A percentile compares a stretch with the other conserved stretches of the same genome.
These are phyloP conservation scores for Globisporangium echinulatum DNA, from an alignment of 352 stramenopile species.

Conservation along the genomic window DNA sequence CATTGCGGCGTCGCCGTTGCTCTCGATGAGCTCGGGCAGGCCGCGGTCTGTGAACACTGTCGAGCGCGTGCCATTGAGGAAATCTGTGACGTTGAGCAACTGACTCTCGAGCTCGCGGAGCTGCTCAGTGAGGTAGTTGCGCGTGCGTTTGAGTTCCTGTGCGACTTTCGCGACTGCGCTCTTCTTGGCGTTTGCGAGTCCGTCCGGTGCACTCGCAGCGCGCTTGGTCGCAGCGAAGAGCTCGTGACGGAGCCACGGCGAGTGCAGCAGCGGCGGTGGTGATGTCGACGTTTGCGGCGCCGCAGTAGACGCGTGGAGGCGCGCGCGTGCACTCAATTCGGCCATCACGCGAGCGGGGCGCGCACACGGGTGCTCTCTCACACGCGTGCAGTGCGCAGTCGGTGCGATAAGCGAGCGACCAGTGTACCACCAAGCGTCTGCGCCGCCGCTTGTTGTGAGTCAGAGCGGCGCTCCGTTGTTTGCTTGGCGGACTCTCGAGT, in stretches of 20 bases:
- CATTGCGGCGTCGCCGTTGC: not conserved
- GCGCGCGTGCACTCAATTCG: conserved; percentile 2
- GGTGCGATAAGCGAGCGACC: too few species aligned
- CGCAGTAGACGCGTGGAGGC: not conserved
- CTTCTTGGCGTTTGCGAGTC: conserved; percentile 44
- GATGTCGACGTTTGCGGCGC: not conserved
- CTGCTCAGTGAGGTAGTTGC: conserved; percentile 46
- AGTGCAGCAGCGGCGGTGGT: conserved; percentile 23
- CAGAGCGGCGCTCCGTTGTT: too few species aligned
- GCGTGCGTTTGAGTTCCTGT: conserved; percentile 62
- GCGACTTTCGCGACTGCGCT: conserved; percentile 39
- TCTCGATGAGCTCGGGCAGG: conserved; percentile 7
- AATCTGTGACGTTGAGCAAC: conserved; percentile 54
- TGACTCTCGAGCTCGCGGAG: conserved; percentile 55
- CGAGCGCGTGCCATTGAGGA: conserved; percentile 33
- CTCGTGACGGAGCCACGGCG: conserved; percentile 66
- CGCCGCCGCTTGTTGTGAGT: too few species aligned
- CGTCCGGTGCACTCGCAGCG: conserved; percentile 36
- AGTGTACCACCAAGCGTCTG: too few species aligned
- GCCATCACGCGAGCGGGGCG: conserved; percentile 1
- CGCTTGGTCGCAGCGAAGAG: conserved; percentile 54
- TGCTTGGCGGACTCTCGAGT: too few species aligned
- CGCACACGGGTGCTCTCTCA: too few species aligned
- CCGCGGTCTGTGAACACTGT: conserved; percentile 34
- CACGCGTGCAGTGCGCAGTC: too few species aligned